Conservation (phyloP, 805 yeast species). For the Kurtzmaniella cleridarum region DNA sequence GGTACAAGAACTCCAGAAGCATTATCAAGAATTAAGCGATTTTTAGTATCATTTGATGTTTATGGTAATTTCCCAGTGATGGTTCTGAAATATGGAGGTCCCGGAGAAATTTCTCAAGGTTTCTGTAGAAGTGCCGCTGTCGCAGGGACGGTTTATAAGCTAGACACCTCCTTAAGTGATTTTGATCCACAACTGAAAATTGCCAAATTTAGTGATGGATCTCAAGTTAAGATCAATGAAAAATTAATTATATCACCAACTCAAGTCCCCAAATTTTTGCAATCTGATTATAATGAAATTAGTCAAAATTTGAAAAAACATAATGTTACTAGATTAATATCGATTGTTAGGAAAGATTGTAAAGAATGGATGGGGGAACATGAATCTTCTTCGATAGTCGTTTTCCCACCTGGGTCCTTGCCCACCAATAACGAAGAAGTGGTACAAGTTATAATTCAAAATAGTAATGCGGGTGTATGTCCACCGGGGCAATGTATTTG, state of each 20-base stretch:
- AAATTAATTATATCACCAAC: slow-evolving; percentile 74
- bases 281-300: slow-evolving; percentile 35
- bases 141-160: slow-evolving; percentile 90
- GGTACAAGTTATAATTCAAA: slow-evolving; percentile 83
- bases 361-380: slow-evolving; percentile 85
- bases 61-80: slow-evolving; percentile 93
- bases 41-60: slow-evolving; percentile 77
- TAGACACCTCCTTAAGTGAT: slow-evolving; percentile 59
- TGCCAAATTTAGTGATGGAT: slow-evolving; percentile 73
- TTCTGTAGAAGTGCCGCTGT: slow-evolving; percentile 98
- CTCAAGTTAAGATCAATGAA: slow-evolving; percentile 69
- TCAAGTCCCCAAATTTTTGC: slow-evolving; percentile 42
- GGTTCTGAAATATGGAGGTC: slow-evolving; percentile 90
- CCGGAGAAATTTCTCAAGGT: slow-evolving; percentile 94
- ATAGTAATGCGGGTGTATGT: slow-evolving; percentile 82
- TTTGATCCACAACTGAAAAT: slow-evolving; percentile 63
- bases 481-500: slow-evolving; percentile 85
- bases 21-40: slow-evolving; percentile 74
- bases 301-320: slow-evolving; percentile 37
- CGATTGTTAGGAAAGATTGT: slow-evolving; percentile 82
- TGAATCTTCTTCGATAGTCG: slow-evolving; percentile 82
- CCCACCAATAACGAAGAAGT: slow-evolving; percentile 60
- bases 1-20: slow-evolving; percentile 68
- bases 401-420: slow-evolving; percentile 84
- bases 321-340: slow-evolving; percentile 69